Conservation (phyloP, 805 yeast genomes). For the Yarrowia alimentaria region DNA sequence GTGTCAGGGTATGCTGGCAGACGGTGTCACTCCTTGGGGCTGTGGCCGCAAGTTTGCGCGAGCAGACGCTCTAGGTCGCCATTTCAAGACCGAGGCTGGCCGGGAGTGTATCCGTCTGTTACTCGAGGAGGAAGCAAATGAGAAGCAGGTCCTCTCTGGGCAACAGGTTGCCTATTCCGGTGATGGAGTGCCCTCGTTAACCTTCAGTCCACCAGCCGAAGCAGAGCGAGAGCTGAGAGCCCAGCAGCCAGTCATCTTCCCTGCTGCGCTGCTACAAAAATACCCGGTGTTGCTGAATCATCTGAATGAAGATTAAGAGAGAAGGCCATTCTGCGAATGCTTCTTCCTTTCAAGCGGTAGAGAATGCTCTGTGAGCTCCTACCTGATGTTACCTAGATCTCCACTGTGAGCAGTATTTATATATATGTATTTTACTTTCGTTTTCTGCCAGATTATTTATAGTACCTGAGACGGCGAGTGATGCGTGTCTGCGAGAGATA, state of each 20-base stretch:
- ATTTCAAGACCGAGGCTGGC: conserved; percentile 74
- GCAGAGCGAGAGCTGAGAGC: conserved; percentile 13
- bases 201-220: conserved; percentile 31
- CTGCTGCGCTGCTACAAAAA: conserved; percentile 33
- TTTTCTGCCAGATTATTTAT: no score
- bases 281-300: conserved; percentile 32
- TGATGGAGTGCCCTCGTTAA: conserved; percentile 30
- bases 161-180: conserved; percentile 21
- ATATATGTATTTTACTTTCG: conserved; percentile 22
- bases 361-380: not conserved
- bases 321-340: no score
- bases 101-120: conserved; percentile 65
- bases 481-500: no score
- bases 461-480: no score
- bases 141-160: conserved; percentile 11
- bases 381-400: conserved; percentile 20
- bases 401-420: conserved; percentile 22
- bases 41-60: conserved; percentile 73
- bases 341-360: no score
- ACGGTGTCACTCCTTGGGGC: conserved; percentile 66
- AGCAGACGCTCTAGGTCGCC: conserved; percentile 74
- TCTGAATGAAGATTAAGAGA: conserved; percentile 4
- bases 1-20: conserved; percentile 60
- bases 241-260: conserved; percentile 27
- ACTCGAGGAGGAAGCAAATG: conserved; percentile 51